Evolutionary conservation across 805 yeast genomes (phyloP), one percentile per base, ranked within the genome.

Genomic region (Candida railenensis): DNA sequence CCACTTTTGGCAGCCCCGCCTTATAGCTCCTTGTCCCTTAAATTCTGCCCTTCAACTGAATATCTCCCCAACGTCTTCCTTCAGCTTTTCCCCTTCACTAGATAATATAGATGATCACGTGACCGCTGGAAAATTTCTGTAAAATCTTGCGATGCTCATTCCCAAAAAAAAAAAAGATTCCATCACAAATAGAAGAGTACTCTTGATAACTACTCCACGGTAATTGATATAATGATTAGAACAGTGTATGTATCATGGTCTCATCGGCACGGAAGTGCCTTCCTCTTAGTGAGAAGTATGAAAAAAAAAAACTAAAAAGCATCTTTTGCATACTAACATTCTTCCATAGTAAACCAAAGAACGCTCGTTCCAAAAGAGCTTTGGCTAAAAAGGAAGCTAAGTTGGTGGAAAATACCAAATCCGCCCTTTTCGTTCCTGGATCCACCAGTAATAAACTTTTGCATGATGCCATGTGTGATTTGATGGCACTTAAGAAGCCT

Each of bases 361-460:
- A 85, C 62, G 96, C 96, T 45, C 89, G 98, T 62, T 81, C 97
- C 46, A 94, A 94, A 73, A 83, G 99, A 68, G 98, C 96, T 4
- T 64, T 91, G 53, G 96, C 90, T 52, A 86, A 87, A 59, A 85
- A 82, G 57, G 96, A 90, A 58, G 81, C 97, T 44, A 92, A 90
- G 69, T 66, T 89, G 40, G 86, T 86, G 7, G 99, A 94, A 66
- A 91, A 94, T 66, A 82, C 85, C 51, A 94, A 94, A 68, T 79
- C 82, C 45, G 97, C 97, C 0, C 76, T 94, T 47, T 94, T 94
- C 59, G 83, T 94, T 38, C 96, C 97, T 16, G 99, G 98, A 14
- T 71, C 87, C 44, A 85, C 89, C 15, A 75, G 91, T 40, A 88
- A 81, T 67, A 83, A 87, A 64, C 69, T 86, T 7, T 73, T 90